Percentiles rank a stretch among this genome's conserved stretches.
These are phyloP conservation scores for Cytospora piceicola DNA, from an alignment of 2,329 filamentous ascomycete genomes.

Conservation along the genomic window DNA sequence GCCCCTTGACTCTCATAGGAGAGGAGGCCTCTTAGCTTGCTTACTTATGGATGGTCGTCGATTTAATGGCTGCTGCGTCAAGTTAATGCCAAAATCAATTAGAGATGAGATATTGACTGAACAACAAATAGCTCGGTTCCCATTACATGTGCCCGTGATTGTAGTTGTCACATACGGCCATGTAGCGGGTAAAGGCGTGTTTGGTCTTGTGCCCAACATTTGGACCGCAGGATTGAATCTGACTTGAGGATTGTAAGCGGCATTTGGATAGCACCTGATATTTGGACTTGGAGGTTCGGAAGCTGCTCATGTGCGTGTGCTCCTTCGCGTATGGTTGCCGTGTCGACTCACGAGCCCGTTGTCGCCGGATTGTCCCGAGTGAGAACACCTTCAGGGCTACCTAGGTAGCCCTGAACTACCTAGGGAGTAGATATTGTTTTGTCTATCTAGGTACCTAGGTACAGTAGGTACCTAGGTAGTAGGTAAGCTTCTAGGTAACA, in stretches of 20 bases:
- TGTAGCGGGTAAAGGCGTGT: background rate
- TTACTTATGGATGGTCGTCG: background rate
- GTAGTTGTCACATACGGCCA: background rate
- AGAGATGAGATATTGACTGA: background rate
- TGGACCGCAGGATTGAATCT: background rate
- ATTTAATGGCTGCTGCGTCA: background rate
- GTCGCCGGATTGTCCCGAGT: background rate
- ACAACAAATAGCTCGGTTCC: background rate
- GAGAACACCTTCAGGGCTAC: background rate
- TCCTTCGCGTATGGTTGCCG: background rate
- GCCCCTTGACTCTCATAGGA: slow-evolving; percentile 17
- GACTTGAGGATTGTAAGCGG: background rate
- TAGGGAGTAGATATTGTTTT: too few relatives aligned
- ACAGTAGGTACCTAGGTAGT: too few relatives aligned
- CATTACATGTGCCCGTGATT: background rate
- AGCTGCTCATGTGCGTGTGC: background rate
- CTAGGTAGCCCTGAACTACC: too few relatives aligned
- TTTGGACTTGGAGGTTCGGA: background rate
- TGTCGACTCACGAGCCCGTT: background rate
- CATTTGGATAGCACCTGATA: background rate
- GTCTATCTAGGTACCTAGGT: too few relatives aligned
- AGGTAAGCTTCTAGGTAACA: too few relatives aligned
- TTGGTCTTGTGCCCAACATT: background rate
- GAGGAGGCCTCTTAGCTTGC: background rate
- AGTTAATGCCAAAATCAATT: background rate